phyloP scores from a whole-genome alignment of 495 filamentous ascomycete species.

The Usnea hakonensis region DNA sequence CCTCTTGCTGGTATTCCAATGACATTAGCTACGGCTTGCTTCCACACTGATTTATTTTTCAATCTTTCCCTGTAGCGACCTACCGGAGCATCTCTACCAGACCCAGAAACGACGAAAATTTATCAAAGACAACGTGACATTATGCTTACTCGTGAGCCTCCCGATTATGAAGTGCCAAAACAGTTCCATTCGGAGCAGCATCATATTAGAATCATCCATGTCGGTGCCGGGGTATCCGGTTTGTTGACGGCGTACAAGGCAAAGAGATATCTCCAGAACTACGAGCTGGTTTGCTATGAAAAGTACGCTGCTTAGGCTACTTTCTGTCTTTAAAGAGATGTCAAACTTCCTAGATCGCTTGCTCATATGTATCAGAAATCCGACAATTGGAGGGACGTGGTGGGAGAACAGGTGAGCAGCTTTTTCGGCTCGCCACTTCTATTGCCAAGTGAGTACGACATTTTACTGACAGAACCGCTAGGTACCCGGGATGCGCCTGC shows the following conservation, averaged over 20 bases:
- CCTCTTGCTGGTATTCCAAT: too few species aligned
- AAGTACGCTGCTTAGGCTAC: neutral
- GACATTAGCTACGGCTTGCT: too few species aligned
- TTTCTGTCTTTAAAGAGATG: too few species aligned
- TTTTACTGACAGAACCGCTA: neutral
- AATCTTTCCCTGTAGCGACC: too few species aligned
- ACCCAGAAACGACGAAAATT: neutral
- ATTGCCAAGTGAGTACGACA: neutral
- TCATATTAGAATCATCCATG: neutral
- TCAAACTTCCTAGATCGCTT: neutral
- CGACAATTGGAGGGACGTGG: neutral
- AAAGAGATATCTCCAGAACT: neutral
- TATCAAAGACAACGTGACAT: neutral
- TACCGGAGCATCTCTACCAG: too few species aligned
- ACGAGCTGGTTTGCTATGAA: neutral
- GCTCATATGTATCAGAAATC: neutral
- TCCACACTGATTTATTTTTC: too few species aligned
- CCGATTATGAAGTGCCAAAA: neutral
- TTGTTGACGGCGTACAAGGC: neutral
- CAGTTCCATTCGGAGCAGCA: neutral
- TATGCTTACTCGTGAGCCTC: neutral
- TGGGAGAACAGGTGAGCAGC: neutral
- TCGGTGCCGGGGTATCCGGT: neutral
- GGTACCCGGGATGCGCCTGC: neutral
- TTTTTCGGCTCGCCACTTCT: neutral